Evolutionary conservation across 2,329 filamentous ascomycete genomes (phyloP).

Genomic region (Fusarium globosum): DNA sequence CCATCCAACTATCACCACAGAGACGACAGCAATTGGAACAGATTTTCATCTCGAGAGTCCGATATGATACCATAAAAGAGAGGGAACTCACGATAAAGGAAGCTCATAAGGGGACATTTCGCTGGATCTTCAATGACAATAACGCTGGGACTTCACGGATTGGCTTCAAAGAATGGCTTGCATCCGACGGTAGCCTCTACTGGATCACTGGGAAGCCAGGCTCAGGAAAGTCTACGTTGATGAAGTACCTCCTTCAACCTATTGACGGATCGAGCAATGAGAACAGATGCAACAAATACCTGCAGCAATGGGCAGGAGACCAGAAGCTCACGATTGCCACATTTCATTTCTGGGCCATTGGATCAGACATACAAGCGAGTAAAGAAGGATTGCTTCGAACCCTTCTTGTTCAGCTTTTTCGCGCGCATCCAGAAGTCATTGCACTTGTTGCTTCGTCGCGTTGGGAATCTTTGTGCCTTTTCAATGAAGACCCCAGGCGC

Average conservation of each 20-base stretch:
- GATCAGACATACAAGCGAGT: background rate
- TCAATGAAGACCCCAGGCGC: background rate
- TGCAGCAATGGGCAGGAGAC: background rate
- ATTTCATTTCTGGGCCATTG: conserved; percentile 32
- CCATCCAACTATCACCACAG: background rate
- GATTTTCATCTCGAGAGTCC: background rate
- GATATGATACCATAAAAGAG: conserved; percentile 19
- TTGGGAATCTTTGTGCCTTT: conserved; percentile 21
- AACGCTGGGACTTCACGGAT: background rate
- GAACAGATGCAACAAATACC: background rate
- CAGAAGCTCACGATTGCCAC: background rate
- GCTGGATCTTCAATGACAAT: conserved; percentile 4
- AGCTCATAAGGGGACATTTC: conserved; percentile 13
- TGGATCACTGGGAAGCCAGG: conserved; percentile 31
- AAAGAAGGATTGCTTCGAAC: conserved; percentile 6
- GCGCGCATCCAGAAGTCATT: background rate
- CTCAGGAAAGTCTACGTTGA: conserved; percentile 8
- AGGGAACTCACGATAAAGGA: conserved; percentile 18
- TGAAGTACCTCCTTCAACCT: conserved; percentile 15
- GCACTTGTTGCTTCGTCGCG: background rate
- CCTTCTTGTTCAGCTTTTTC: conserved; percentile 8
- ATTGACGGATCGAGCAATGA: fast-evolving
- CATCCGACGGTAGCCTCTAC: background rate
- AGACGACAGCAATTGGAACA: background rate
- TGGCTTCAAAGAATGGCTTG: conserved; percentile 16